These are phyloP conservation scores for Phytophthora boehmeriae DNA, from an alignment of 352 stramenopile genomes.

Conservation along the genomic window DNA sequence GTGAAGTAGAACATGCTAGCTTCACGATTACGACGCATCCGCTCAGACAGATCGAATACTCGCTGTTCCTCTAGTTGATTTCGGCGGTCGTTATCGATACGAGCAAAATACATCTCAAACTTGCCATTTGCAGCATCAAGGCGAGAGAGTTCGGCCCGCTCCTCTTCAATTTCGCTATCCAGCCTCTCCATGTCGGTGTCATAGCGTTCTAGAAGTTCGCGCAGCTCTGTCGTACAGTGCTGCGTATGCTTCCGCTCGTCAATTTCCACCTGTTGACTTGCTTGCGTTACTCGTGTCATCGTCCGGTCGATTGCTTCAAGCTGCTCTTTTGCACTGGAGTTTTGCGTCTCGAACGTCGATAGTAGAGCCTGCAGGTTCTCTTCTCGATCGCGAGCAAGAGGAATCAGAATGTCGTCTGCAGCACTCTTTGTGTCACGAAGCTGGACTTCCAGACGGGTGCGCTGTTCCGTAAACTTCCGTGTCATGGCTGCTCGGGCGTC, in stretches of 20 bases:
- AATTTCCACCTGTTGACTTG: conserved; percentile 47
- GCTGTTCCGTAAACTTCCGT: conserved; percentile 37
- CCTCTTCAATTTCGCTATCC: conserved; percentile 44
- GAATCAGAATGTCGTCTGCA: conserved; percentile 41
- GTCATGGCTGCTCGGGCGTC: conserved; percentile 37
- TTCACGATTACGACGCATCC: conserved; percentile 37
- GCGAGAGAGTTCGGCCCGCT: conserved; percentile 32
- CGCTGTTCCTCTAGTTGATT: conserved; percentile 60
- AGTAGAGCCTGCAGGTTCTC: conserved; percentile 47
- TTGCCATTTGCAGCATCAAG: conserved; percentile 41
- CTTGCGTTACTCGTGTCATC: conserved; percentile 38
- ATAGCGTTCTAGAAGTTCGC: conserved; percentile 54
- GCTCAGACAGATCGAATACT: conserved; percentile 35
- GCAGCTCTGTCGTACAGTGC: conserved; percentile 41
- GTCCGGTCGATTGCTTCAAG: conserved; percentile 34
- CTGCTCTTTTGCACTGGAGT: conserved; percentile 42
- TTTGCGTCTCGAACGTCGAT: conserved; percentile 47
- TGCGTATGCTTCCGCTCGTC: conserved; percentile 62
- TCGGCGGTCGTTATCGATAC: conserved; percentile 59
- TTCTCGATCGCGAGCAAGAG: conserved; percentile 45
- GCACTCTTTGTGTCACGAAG: conserved; percentile 48
- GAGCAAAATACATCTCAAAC: conserved; percentile 48
- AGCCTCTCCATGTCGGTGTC: conserved; percentile 55
- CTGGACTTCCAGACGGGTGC: conserved; percentile 47
- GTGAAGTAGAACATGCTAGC: conserved; percentile 58